These are phyloP conservation scores for Nemophila menziesii DNA, from an alignment of 257 asterid species.

Conservation along the genomic window DNA sequence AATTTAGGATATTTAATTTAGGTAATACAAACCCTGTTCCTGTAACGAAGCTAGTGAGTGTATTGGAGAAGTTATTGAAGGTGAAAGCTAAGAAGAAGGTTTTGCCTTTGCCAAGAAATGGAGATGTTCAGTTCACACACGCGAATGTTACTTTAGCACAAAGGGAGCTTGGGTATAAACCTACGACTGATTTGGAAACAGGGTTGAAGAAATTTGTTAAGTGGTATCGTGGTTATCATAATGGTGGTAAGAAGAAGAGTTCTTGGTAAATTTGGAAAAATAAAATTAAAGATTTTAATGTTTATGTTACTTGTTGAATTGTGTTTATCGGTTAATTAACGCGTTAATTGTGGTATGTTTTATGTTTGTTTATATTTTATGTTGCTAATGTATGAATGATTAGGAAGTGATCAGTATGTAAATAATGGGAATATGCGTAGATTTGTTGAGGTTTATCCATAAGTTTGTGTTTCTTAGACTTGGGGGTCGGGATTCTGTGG, in stretches of 20 bases:
- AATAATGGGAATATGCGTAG: too few relatives aligned
- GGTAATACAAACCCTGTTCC: conserved; percentile 69
- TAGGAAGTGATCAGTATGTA: too few relatives aligned
- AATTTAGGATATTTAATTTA: conserved; percentile 48
- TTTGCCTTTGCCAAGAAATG: conserved; percentile 52
- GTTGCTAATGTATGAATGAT: too few relatives aligned
- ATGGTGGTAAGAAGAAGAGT: conserved; percentile 54
- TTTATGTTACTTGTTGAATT: background rate
- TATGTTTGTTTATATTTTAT: too few relatives aligned
- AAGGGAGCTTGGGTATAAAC: conserved; percentile 59
- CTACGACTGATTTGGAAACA: conserved; percentile 43
- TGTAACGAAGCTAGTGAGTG: conserved; percentile 46
- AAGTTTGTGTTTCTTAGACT: too few relatives aligned
- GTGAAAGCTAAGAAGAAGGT: conserved; percentile 52
- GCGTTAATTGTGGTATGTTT: background rate
- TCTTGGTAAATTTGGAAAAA: conserved; percentile 27
- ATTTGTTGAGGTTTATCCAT: too few relatives aligned
- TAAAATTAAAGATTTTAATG: background rate
- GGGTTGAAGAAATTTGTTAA: conserved; percentile 62
- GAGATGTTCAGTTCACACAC: conserved; percentile 60
- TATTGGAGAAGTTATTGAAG: conserved; percentile 56
- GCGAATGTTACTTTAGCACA: conserved; percentile 58
- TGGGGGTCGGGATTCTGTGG: too few relatives aligned
- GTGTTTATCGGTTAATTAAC: conserved; percentile 2
- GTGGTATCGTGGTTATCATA: conserved; percentile 60